phyloP scores from a whole-genome alignment of 441 rosid species.

The Isatis lusitanica region DNA sequence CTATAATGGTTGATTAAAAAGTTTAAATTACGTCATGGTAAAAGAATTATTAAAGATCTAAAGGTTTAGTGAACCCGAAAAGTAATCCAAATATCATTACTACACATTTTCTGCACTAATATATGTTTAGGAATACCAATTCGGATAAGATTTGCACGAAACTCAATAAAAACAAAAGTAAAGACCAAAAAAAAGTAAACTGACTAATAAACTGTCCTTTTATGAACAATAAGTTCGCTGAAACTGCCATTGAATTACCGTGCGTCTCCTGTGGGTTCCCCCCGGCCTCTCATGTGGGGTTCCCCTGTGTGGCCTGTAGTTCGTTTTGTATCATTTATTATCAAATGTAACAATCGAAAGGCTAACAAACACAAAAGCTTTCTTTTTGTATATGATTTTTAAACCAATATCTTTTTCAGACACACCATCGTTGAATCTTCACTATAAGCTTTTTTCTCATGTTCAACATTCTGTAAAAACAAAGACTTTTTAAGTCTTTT shows the following conservation, averaged over 20 bases:
- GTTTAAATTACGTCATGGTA: too few species aligned
- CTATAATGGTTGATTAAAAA: too few species aligned
- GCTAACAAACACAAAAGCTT: background rate
- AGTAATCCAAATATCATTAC: too few species aligned
- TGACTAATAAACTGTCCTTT: constrained; percentile 4
- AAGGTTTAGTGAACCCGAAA: too few species aligned
- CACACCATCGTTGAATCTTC: constrained; percentile 40
- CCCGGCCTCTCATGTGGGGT: too few species aligned
- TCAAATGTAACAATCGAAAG: background rate
- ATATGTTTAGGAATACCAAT: too few species aligned
- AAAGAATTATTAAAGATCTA: too few species aligned
- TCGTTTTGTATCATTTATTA: background rate
- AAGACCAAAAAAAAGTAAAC: background rate
- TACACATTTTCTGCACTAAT: too few species aligned
- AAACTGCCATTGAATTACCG: constrained; percentile 24
- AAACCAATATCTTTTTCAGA: constrained; percentile 1
- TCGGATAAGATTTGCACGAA: background rate
- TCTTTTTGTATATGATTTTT: background rate
- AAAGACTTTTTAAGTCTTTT: constrained; percentile 2
- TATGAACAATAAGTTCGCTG: constrained; percentile 13
- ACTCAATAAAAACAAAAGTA: background rate
- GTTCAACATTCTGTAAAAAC: constrained; percentile 13
- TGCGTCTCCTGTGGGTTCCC: constrained; percentile 18
- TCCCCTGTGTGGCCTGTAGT: background rate
- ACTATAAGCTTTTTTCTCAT: background rate